Evolutionary conservation across 2,329 filamentous ascomycete genomes (phyloP), one percentile per base, ranked within the genome.

Genomic region (Fusarium sp.): DNA sequence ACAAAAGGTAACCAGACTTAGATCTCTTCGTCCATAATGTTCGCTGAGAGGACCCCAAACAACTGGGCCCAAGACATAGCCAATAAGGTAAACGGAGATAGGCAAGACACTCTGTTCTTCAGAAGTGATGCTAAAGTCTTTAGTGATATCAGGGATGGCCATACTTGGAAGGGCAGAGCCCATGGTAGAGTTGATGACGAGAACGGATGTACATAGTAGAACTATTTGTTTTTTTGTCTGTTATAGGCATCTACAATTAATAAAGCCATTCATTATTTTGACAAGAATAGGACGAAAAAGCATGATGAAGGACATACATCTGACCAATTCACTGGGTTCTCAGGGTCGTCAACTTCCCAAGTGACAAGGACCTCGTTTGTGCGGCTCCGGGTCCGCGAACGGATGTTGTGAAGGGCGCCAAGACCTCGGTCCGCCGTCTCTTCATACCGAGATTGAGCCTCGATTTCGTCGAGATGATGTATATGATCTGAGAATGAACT

Each of bases 101-200:
- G 89, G 90, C 4, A 92, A 76, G 9, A 88, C 84, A 51, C 77
- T 77, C 59, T 87, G 84, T 21, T 79, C 77, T 35, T 82, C 68
- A 5, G 84, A 85, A 0, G 85, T 86, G 63, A 92, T 81, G 58
- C 84, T 77, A 81, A 91, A 93, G 72, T 91, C 84, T 7, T 80
- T 77, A 6, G 86, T 82, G 51, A 93, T 91, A 57, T 84, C 86
- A 5, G 86, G 84, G 5, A 90, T 85, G 19, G 89, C 89, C 78
- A 91, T 91, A 61, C 89, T 89, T 3, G 91, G 89, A 10, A 93
- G 83, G 1, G 90, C 85, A 45, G 88, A 91, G 4, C 88, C 88
- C 81, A 93, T 88, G 15, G 91, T 93, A 31, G 87, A 90, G 79
- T 93, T 93, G 77, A 92, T 83, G 46, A 93, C 90, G 59, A 87